Evolutionary conservation across 192 early-diverging fungal species (phyloP).

Genomic region (Dispira parvispora): DNA sequence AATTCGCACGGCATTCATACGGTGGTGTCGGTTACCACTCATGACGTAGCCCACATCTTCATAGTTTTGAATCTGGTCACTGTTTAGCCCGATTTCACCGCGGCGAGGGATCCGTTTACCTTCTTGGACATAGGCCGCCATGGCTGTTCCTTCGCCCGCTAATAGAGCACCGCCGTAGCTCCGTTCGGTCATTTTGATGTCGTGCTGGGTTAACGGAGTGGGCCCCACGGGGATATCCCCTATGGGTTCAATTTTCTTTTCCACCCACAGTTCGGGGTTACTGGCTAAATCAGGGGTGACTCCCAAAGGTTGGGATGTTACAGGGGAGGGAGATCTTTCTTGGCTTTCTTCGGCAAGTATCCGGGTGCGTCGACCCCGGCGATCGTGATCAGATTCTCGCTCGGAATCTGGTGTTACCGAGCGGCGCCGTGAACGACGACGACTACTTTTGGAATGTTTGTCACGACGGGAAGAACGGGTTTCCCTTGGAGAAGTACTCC

Average conservation of each 20-base stretch:
- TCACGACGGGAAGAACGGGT: too few relatives aligned
- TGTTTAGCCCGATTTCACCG: constrained; percentile 88
- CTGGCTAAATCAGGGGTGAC: too few relatives aligned
- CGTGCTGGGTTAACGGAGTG: constrained; percentile 33
- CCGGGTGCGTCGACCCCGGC: too few relatives aligned
- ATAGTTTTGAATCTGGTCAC: constrained; percentile 64
- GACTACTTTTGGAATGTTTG: too few relatives aligned
- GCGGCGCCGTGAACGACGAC: too few relatives aligned
- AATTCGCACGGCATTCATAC: constrained; percentile 91
- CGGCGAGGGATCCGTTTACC: constrained; percentile 92
- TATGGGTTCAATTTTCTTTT: constrained; percentile 38
- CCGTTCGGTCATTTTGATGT: constrained; percentile 42
- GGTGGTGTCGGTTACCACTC: constrained; percentile 82
- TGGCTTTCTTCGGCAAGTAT: too few relatives aligned
- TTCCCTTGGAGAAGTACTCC: too few relatives aligned
- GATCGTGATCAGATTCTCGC: too few relatives aligned
- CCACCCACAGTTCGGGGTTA: constrained; percentile 38
- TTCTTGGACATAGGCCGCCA: constrained; percentile 75
- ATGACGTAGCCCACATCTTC: constrained; percentile 90
- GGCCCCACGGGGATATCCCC: constrained; percentile 60
- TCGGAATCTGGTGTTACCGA: too few relatives aligned
- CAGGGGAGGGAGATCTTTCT: too few relatives aligned
- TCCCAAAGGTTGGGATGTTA: too few relatives aligned
- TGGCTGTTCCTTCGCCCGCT: constrained; percentile 81
- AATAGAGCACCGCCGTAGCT: constrained; percentile 67